Percentiles rank a stretch among this genome's conserved stretches.
phyloP scores from a whole-genome alignment of 257 asterid species.

The Ligustrum vulgare region DNA sequence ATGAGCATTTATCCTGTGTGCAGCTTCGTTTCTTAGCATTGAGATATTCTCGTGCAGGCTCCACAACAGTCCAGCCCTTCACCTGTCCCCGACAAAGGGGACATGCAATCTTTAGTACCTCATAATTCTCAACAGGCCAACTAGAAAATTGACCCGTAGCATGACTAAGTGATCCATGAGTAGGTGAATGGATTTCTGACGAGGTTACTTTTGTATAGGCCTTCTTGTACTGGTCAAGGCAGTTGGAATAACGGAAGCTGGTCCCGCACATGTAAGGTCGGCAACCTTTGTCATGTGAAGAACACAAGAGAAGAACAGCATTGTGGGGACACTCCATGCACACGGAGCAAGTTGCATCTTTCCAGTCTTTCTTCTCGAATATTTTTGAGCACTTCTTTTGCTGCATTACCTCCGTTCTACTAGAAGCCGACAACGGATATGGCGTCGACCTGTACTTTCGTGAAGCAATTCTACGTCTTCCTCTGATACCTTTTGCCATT shows the following conservation, averaged over 20 bases:
- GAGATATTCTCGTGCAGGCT: conserved; percentile 74
- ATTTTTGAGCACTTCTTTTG: conserved; percentile 48
- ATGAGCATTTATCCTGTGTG: conserved; percentile 81
- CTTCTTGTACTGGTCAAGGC: conserved; percentile 94
- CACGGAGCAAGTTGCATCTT: conserved; percentile 87
- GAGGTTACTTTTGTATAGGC: conserved; percentile 63
- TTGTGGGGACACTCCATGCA: conserved; percentile 99
- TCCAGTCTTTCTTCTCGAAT: conserved; percentile 77
- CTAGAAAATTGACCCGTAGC: conserved; percentile 32
- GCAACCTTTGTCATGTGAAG: conserved; percentile 95
- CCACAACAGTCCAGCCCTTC: conserved; percentile 97
- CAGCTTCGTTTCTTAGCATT: conserved; percentile 71
- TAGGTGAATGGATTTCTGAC: conserved; percentile 28
- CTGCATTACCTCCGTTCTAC: conserved; percentile 30
- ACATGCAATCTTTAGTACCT: conserved; percentile 71
- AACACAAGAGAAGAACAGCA: conserved; percentile 95
- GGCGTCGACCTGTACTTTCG: conserved; percentile 77
- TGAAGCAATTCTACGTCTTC: conserved; percentile 74
- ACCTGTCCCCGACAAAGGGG: conserved; percentile 99
- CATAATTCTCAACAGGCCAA: conserved; percentile 42
- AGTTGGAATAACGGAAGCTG: conserved; percentile 85
- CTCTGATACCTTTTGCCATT: conserved; percentile 93
- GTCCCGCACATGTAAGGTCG: conserved; percentile 99
- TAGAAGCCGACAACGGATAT: conserved; percentile 53
- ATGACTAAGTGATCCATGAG: conserved; percentile 33